phyloP scores from a whole-genome alignment of 75 land plant species.

The Pinus taeda region DNA sequence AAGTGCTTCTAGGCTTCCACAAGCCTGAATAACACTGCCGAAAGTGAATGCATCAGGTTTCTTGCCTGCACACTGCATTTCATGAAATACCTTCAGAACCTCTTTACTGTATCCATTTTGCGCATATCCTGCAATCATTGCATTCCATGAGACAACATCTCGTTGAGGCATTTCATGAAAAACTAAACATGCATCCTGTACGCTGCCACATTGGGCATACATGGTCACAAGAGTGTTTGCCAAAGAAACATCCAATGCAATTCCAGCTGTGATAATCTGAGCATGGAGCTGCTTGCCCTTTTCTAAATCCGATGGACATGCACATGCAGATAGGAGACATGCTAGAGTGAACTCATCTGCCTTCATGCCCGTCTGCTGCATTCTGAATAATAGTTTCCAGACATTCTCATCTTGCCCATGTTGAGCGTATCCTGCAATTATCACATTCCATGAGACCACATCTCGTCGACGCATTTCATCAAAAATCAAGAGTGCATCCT shows the following conservation, averaged over 20 bases:
- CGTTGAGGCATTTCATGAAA: constrained; percentile 42
- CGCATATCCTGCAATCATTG: constrained; percentile 39
- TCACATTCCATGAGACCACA: constrained; percentile 46
- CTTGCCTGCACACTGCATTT: constrained; percentile 25
- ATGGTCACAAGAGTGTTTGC: no score
- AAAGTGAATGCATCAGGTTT: constrained; percentile 24
- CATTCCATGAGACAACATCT: constrained; percentile 37
- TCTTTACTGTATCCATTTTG: constrained; percentile 22
- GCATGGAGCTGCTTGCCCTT: no score
- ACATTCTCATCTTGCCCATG: constrained; percentile 36
- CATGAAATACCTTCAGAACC: constrained; percentile 25
- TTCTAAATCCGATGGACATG: no score
- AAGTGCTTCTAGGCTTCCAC: not conserved
- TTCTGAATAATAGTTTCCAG: constrained; percentile 19
- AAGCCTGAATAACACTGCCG: not conserved
- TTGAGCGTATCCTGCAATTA: constrained; percentile 49
- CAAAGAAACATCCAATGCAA: no score
- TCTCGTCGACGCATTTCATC: constrained; percentile 13
- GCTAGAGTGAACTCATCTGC: no score
- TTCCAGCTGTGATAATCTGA: no score
- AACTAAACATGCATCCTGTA: no score
- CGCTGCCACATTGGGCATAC: no score
- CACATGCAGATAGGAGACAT: no score
- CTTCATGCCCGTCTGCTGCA: no score
- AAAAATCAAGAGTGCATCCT: constrained; percentile 40